Evolutionary conservation across 2,329 filamentous ascomycete genomes (phyloP).

Genomic region (Alternaria sp.): DNA sequence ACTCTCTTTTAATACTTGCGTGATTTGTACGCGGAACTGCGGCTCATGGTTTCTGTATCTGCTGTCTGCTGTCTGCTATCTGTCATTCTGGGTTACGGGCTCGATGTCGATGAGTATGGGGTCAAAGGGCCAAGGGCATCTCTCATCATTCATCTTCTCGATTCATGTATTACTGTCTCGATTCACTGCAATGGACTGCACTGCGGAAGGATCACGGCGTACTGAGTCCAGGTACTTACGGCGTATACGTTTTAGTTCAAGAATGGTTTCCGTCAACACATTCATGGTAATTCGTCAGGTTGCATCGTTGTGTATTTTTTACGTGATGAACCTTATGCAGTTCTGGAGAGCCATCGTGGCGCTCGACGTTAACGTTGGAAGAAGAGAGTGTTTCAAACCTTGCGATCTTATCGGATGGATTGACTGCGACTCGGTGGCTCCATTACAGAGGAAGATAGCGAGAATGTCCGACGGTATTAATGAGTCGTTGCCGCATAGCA

Average conservation of each 20-base stretch:
- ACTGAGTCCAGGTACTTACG: neutral
- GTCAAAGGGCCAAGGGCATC: constrained; percentile 8
- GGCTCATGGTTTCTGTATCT: constrained; percentile 22
- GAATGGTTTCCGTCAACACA: neutral
- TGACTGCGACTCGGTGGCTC: too few species aligned
- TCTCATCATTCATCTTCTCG: constrained; percentile 15
- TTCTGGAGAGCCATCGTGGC: too few species aligned
- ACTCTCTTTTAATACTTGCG: constrained; percentile 13
- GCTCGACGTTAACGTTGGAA: too few species aligned
- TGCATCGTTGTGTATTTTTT: too few species aligned
- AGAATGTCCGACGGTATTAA: too few species aligned
- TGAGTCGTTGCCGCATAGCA: too few species aligned
- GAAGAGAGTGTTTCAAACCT: too few species aligned
- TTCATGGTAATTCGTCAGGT: too few species aligned
- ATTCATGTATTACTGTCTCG: constrained; percentile 27
- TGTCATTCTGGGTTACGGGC: constrained; percentile 13
- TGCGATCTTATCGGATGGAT: too few species aligned
- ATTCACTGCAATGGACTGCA: constrained; percentile 7
- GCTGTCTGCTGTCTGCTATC: constrained; percentile 13
- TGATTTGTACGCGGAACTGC: constrained; percentile 16
- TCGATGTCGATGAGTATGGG: constrained; percentile 17
- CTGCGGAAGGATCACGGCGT: neutral
- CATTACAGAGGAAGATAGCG: too few species aligned
- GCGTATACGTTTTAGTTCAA: constrained; percentile 10
- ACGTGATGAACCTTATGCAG: too few species aligned